A percentile compares a stretch with the other conserved stretches of the same genome.
phyloP scores from a whole-genome alignment of 345 rosid species.

The Cardamine resedifolia region DNA sequence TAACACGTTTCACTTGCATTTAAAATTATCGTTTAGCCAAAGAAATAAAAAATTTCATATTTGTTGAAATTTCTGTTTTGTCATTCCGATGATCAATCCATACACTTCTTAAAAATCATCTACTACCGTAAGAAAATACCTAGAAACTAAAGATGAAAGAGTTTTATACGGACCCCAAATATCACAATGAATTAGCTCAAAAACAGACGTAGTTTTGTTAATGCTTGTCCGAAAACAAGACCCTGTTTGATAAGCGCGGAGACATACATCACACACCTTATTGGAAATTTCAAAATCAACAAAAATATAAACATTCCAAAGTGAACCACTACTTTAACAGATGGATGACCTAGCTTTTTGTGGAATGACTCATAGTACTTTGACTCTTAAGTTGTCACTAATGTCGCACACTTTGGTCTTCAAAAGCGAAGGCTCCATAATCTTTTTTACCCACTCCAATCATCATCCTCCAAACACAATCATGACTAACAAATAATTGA shows the following conservation, averaged over 20 bases:
- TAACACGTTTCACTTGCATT: background rate
- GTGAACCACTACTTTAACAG: background rate
- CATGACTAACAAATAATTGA: too few species aligned
- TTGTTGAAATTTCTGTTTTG: background rate
- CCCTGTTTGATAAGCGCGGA: background rate
- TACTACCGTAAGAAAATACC: background rate
- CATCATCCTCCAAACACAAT: too few species aligned
- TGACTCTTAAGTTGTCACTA: too few species aligned
- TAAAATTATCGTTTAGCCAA: background rate
- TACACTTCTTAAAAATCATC: background rate
- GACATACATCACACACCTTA: background rate
- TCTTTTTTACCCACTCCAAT: too few species aligned
- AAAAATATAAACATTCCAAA: background rate
- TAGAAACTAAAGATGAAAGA: background rate
- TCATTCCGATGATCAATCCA: background rate
- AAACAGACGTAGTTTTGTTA: background rate
- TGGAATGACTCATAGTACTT: too few species aligned
- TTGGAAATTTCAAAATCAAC: background rate
- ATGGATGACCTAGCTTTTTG: background rate
- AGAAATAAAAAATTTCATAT: background rate
- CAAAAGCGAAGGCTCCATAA: too few species aligned
- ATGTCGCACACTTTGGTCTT: too few species aligned
- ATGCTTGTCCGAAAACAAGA: background rate
- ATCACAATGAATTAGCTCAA: background rate
- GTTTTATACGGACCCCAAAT: background rate